These are phyloP conservation scores for Xylariaceae sp. DNA, from an alignment of 2,329 filamentous ascomycete species.

Conservation along the genomic window DNA sequence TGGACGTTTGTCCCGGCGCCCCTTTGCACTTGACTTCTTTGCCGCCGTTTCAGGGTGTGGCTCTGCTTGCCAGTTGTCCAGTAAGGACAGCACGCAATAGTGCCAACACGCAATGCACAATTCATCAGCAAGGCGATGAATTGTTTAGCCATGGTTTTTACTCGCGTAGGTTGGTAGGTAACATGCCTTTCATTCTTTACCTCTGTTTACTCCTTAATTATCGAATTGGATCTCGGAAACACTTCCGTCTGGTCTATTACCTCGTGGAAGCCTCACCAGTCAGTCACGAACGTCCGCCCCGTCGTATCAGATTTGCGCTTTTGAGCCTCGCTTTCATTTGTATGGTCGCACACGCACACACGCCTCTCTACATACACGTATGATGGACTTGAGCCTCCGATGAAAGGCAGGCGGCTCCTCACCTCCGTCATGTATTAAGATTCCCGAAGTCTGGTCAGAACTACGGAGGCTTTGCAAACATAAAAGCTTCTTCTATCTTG, in stretches of 20 bases:
- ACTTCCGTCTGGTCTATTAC: slow-evolving; percentile 11
- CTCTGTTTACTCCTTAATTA: background rate
- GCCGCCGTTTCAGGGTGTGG: slow-evolving; percentile 12
- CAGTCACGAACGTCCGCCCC: slow-evolving; percentile 13
- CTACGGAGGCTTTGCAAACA: background rate
- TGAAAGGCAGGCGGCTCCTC: slow-evolving; percentile 3
- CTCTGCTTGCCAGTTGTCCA: slow-evolving; percentile 15
- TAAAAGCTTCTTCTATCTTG: background rate
- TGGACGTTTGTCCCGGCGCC: slow-evolving; percentile 2
- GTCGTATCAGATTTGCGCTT: slow-evolving; percentile 9
- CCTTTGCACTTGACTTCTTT: slow-evolving; percentile 5
- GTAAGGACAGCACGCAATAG: slow-evolving; percentile 1
- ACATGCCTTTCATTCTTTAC: slow-evolving; percentile 4
- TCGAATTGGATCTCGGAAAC: slow-evolving; percentile 11
- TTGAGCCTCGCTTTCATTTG: slow-evolving; percentile 16
- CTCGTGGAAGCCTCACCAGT: slow-evolving; percentile 3
- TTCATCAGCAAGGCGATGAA: slow-evolving; percentile 17
- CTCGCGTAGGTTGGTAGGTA: background rate
- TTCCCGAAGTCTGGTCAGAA: background rate
- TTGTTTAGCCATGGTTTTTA: slow-evolving; percentile 11
- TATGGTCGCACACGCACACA: background rate
- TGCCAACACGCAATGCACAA: background rate
- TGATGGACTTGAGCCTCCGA: slow-evolving; percentile 1
- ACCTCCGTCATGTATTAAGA: slow-evolving; percentile 4
- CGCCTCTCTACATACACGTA: background rate